Percentiles rank a stretch among this genome's conserved stretches.
Evolutionary conservation across 148 eudicot genomes (phyloP).

Genomic region (Nepenthes gracilis): DNA sequence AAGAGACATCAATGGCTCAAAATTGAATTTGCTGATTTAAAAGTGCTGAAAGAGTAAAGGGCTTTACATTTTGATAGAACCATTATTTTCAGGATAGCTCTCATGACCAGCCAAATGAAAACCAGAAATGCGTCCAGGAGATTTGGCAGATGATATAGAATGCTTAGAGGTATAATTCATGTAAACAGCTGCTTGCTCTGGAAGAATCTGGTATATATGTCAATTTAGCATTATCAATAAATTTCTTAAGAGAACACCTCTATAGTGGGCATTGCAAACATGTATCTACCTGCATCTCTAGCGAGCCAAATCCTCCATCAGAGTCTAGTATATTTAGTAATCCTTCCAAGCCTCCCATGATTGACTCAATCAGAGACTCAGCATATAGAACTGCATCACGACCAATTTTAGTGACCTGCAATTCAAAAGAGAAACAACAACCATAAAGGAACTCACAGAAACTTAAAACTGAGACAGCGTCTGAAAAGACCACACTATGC

Average conservation of each 20-base stretch:
- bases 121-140: slow-evolving; percentile 69
- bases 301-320: slow-evolving; percentile 98
- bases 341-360: slow-evolving; percentile 99
- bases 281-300: slow-evolving; percentile 87
- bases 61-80: slow-evolving; percentile 78
- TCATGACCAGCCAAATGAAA: slow-evolving; percentile 82
- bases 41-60: slow-evolving; percentile 3
- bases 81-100: slow-evolving; percentile 87
- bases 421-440: neutral
- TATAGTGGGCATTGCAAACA: neutral
- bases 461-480: no score
- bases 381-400: slow-evolving; percentile 97
- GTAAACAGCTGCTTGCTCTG: slow-evolving; percentile 94
- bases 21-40: neutral
- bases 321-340: slow-evolving; percentile 92
- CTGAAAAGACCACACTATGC: no score
- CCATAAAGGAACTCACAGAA: no score
- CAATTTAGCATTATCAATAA: slow-evolving; percentile 6
- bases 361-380: slow-evolving; percentile 92
- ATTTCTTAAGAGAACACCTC: neutral
- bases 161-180: slow-evolving; percentile 67
- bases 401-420: slow-evolving; percentile 86
- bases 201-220: slow-evolving; percentile 63
- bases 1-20: slow-evolving; percentile 5
- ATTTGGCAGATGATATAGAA: slow-evolving; percentile 48